phyloP scores from a whole-genome alignment of 2,329 filamentous ascomycete genomes.

The Ambrosiella xylebori region DNA sequence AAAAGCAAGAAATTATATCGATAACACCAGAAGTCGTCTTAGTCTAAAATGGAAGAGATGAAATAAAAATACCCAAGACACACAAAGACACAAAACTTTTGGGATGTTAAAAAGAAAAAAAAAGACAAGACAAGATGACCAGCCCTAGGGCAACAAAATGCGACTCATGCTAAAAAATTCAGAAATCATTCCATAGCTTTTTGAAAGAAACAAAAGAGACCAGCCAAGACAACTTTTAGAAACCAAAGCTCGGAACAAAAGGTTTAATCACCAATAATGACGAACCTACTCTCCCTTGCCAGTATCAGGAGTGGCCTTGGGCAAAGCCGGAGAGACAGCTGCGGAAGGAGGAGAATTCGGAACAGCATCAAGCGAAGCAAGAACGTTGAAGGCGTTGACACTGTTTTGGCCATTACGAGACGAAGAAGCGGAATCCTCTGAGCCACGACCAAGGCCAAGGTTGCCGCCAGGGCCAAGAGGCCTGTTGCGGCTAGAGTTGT shows the following conservation, averaged over 20 bases:
- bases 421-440: constrained; percentile 72
- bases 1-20: neutral
- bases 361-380: constrained; percentile 45
- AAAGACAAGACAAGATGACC: neutral
- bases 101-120: neutral
- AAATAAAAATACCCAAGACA: neutral
- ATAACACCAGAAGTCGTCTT: neutral
- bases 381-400: constrained; percentile 78
- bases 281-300: constrained; percentile 23
- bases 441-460: constrained; percentile 51
- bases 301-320: constrained; percentile 42
- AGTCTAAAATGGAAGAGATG: neutral
- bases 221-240: neutral
- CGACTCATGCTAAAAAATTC: neutral
- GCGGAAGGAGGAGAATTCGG: constrained; percentile 54
- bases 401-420: constrained; percentile 66
- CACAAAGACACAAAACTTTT: neutral
- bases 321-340: constrained; percentile 45
- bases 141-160: neutral
- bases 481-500: constrained; percentile 57
- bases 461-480: constrained; percentile 49
- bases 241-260: neutral
- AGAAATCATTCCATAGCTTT: neutral
- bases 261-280: neutral
- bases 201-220: neutral